Percentiles rank a stretch among this genome's conserved stretches.
Evolutionary conservation across 2,329 filamentous ascomycete species (phyloP).

Genomic region (Trichoderma brevicompactum): DNA sequence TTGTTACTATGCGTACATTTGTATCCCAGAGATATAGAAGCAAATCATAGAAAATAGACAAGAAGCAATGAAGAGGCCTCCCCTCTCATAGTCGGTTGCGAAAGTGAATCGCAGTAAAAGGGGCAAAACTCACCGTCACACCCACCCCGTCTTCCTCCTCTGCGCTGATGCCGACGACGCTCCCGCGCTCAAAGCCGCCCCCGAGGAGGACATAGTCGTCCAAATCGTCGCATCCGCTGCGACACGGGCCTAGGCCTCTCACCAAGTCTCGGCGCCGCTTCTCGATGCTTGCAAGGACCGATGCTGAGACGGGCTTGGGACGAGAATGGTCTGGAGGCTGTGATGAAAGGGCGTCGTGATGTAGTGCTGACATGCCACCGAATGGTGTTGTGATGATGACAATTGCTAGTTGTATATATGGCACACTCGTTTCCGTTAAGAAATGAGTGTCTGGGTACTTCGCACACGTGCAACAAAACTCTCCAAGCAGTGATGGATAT

Average conservation of each 20-base stretch:
- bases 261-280: slow-evolving; percentile 42
- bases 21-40: neutral
- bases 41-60: neutral
- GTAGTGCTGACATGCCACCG: neutral
- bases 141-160: slow-evolving; percentile 56
- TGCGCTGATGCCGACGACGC: slow-evolving; percentile 58
- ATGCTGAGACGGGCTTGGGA: slow-evolving; percentile 51
- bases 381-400: neutral
- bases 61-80: neutral
- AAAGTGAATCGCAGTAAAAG: too few species aligned
- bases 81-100: neutral
- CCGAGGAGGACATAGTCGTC: slow-evolving; percentile 53
- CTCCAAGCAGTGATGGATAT: too few species aligned
- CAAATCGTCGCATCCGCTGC: slow-evolving; percentile 53
- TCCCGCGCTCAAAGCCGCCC: slow-evolving; percentile 56
- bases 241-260: slow-evolving; percentile 39
- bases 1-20: slow-evolving; percentile 30
- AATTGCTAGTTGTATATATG: neutral
- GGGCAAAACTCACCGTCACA: slow-evolving; percentile 46
- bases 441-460: too few species aligned
- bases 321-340: slow-evolving; percentile 31
- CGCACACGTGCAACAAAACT: too few species aligned
- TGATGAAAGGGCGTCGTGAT: neutral
- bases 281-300: slow-evolving; percentile 48
- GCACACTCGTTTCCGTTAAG: too few species aligned